These are phyloP conservation scores for Turritis glabra DNA, from an alignment of 345 rosid species.

Conservation along the genomic window DNA sequence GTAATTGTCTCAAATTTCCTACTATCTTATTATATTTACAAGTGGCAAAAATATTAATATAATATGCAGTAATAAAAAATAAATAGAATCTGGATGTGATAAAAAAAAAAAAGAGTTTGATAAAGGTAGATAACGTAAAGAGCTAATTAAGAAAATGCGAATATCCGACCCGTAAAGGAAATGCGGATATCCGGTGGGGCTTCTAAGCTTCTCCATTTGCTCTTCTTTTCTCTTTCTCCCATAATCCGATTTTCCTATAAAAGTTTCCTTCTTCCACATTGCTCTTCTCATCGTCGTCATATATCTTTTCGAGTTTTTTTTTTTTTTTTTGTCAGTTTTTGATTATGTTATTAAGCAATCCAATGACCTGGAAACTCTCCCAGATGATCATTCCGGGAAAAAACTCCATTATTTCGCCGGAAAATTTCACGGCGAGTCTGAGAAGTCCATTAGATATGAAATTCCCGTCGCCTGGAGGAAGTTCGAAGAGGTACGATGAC, in stretches of 20 bases:
- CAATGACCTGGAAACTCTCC: slow-evolving; percentile 23
- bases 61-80: background rate
- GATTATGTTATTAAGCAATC: slow-evolving; percentile 48
- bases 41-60: background rate
- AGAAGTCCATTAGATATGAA: slow-evolving; percentile 57
- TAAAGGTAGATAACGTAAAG: slow-evolving; percentile 5
- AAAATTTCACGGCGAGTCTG: slow-evolving; percentile 41
- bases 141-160: slow-evolving; percentile 29
- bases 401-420: slow-evolving; percentile 27
- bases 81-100: background rate
- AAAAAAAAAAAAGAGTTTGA: background rate
- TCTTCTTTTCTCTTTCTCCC: slow-evolving; percentile 23
- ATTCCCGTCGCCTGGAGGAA: slow-evolving; percentile 54
- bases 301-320: background rate
- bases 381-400: slow-evolving; percentile 53
- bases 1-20: background rate
- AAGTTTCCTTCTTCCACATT: background rate
- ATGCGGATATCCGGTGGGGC: slow-evolving; percentile 34
- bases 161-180: slow-evolving; percentile 39
- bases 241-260: background rate
- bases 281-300: background rate
- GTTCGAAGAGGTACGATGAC: slow-evolving; percentile 41
- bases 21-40: background rate
- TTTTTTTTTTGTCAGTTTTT: background rate
- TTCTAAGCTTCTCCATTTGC: slow-evolving; percentile 21